phyloP scores from a whole-genome alignment of 2,329 filamentous ascomycete genomes.

The Bimuria novae-zelandiae region DNA sequence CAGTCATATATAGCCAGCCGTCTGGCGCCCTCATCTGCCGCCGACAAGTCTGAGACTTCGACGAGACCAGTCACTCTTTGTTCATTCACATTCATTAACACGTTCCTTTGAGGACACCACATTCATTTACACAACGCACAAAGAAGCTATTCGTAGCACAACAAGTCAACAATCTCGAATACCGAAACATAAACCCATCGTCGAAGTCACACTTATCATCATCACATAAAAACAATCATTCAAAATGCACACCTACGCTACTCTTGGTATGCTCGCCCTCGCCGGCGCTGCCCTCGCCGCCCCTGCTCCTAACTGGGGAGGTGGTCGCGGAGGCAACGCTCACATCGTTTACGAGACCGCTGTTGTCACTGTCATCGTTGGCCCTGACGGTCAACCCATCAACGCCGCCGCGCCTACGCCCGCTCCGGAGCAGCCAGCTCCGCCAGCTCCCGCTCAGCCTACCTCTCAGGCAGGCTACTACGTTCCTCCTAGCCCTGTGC shows the following conservation, averaged over 20 bases:
- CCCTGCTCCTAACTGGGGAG: constrained; percentile 23
- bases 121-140: constrained; percentile 24
- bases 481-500: constrained; percentile 4
- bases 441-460: constrained; percentile 29
- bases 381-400: constrained; percentile 8
- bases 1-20: constrained; percentile 10
- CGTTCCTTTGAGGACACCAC: constrained; percentile 33
- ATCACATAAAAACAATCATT: constrained; percentile 11
- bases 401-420: background rate
- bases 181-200: background rate
- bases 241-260: constrained; percentile 36
- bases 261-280: constrained; percentile 35
- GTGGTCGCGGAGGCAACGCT: background rate
- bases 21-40: constrained; percentile 19
- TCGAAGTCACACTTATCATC: constrained; percentile 2
- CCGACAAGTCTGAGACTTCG: constrained; percentile 42
- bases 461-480: constrained; percentile 15
- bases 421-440: background rate
- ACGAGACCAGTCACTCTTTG: constrained; percentile 39
- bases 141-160: constrained; percentile 10
- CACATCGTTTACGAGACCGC: constrained; percentile 22
- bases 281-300: constrained; percentile 36
- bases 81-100: constrained; percentile 31
- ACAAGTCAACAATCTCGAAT: background rate
- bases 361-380: constrained; percentile 29